phyloP scores from a whole-genome alignment of 345 rosid species.

The Dipteronia sinensis region DNA sequence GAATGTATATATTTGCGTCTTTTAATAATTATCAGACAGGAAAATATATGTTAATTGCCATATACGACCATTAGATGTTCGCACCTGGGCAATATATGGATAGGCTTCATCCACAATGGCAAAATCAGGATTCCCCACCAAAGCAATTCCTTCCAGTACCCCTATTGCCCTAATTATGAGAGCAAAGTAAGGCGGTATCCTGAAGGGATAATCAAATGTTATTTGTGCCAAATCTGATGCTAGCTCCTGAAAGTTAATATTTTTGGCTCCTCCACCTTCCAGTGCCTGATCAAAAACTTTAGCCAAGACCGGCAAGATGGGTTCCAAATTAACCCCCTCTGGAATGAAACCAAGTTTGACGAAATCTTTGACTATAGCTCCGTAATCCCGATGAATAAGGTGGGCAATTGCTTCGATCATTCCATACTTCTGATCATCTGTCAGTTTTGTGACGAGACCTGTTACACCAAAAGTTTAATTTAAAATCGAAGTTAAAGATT shows the following conservation, averaged over 20 bases:
- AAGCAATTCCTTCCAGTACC: slow-evolving; percentile 92
- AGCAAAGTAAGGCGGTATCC: slow-evolving; percentile 97
- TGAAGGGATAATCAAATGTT: slow-evolving; percentile 95
- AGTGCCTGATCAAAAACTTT: slow-evolving; percentile 99
- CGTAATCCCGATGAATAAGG: slow-evolving; percentile 90
- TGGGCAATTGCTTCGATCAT: slow-evolving; percentile 99
- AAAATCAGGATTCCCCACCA: slow-evolving; percentile 94
- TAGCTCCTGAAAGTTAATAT: slow-evolving; percentile 89
- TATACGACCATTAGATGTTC: slow-evolving; percentile 9
- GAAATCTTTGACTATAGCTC: slow-evolving; percentile 88
- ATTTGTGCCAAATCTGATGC: slow-evolving; percentile 96
- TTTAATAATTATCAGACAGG: slow-evolving; percentile 11
- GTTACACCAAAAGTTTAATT: slow-evolving; percentile 28
- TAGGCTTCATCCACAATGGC: slow-evolving; percentile 97
- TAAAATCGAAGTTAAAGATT: slow-evolving; percentile 15
- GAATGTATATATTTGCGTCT: background rate
- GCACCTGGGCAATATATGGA: slow-evolving; percentile 97
- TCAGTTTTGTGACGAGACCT: slow-evolving; percentile 91
- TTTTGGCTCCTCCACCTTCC: slow-evolving; percentile 98
- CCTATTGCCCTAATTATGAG: slow-evolving; percentile 96
- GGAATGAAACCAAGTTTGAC: slow-evolving; percentile 95
- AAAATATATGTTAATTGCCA: slow-evolving; percentile 2
- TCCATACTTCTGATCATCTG: slow-evolving; percentile 97
- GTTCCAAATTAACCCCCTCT: slow-evolving; percentile 93
- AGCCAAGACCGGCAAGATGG: slow-evolving; percentile 90